Evolutionary conservation across 208 protist species (phyloP), one percentile per base, ranked within the genome.

Genomic region (Acanthamoeba castellanii): DNA sequence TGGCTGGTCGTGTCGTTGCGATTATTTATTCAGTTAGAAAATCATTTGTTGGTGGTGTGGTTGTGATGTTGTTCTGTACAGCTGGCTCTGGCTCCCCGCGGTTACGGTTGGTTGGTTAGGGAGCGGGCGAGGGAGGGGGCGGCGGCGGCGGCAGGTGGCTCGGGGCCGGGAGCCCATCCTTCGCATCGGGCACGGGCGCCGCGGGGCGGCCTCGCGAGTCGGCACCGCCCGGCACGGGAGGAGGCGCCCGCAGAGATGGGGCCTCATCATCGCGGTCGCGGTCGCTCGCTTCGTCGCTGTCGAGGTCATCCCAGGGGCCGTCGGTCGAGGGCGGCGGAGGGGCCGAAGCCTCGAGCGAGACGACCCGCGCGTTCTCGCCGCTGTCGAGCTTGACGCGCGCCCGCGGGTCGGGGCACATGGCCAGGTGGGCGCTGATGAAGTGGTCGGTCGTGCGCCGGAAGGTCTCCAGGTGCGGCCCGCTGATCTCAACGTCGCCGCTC

Each of bases 391-490:
- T 82, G 11, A 82, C 72, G 16, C 81, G 45, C 27, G 81, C 81
- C n/a, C 81, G 81, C 5, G 81, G 81, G 22, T 88, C 81, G 13
- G 81, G 81, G 13, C 81, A 88, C 50, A 42, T 16, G 42, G 81
- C 81, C 11, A 88, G 27, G 50, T 88, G 81, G 27, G 22, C 81
- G 14, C 16, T 45, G 50, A 88, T 88, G 81, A 88, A 88, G 5
- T 88, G 50, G 50, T 88, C 81, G 1, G 81, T 88, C 14, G 81
- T 88, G 34, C 81, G 81, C 37, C 81, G 14, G 50, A 88, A 88
- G 45, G 81, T 66, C n/a, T 64, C 50, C 45, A 64, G 37, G 50
- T 88, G 81, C 22, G 81, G 81, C 20, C 32, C 11, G 81, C 81
- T 88, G 81, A 88, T 88, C 50, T 88, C 81, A 32, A 88, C n/a